Evolutionary conservation across 495 filamentous ascomycete species (phyloP).

Genomic region (Talaromyces proteolyticus): DNA sequence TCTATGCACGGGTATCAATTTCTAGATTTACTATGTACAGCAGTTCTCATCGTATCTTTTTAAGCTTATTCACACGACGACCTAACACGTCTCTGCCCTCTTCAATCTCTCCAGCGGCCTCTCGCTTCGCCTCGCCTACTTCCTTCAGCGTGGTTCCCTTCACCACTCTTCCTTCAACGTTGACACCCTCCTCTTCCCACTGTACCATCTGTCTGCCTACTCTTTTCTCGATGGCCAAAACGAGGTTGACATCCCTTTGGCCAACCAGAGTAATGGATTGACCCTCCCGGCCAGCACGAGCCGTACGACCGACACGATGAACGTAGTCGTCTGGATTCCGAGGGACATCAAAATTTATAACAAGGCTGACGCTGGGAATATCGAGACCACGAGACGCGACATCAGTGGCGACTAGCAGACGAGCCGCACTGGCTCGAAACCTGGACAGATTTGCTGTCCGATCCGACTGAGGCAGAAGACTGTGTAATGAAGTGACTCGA

Average conservation of each 20-base stretch:
- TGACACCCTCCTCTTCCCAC: slow-evolving; percentile 85
- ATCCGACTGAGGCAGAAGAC: slow-evolving; percentile 72
- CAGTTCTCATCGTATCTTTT: slow-evolving; percentile 32
- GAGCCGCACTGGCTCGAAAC: slow-evolving; percentile 86
- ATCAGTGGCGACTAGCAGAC: slow-evolving; percentile 90
- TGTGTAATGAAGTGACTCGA: slow-evolving; percentile 87
- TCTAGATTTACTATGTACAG: not conserved
- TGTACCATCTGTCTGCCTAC: slow-evolving; percentile 75
- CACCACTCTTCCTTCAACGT: slow-evolving; percentile 78
- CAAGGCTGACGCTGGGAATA: slow-evolving; percentile 84
- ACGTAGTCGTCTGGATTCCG: slow-evolving; percentile 96
- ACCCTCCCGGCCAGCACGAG: slow-evolving; percentile 78
- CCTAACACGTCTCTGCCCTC: slow-evolving; percentile 78
- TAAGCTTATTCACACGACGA: slow-evolving; percentile 38
- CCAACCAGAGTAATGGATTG: slow-evolving; percentile 85
- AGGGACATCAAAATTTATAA: slow-evolving; percentile 93
- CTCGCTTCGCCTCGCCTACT: slow-evolving; percentile 86
- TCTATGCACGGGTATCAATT: not conserved
- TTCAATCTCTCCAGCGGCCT: slow-evolving; percentile 83
- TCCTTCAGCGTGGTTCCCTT: slow-evolving; percentile 71
- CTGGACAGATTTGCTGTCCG: slow-evolving; percentile 80
- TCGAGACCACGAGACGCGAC: slow-evolving; percentile 94
- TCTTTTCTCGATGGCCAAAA: slow-evolving; percentile 80
- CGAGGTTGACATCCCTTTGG: slow-evolving; percentile 81
- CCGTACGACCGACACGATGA: slow-evolving; percentile 91